These are phyloP conservation scores for Neonectria punicea DNA, from an alignment of 2,329 filamentous ascomycete species.

Conservation along the genomic window DNA sequence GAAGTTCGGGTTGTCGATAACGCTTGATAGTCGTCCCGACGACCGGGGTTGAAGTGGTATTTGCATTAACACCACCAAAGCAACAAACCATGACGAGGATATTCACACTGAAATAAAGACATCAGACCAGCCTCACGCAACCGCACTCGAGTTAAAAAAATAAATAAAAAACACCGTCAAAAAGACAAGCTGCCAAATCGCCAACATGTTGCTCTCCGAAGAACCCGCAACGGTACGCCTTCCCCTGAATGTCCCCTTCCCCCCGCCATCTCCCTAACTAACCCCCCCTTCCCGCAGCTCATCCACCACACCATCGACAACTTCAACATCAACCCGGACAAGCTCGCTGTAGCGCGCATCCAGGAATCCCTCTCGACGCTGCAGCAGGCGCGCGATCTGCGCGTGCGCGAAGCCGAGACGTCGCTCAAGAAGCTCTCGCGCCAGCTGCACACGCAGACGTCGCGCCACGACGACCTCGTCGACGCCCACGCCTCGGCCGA, in stretches of 20 bases:
- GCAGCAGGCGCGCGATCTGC: slow-evolving; percentile 83
- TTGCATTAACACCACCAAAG: slow-evolving; percentile 7
- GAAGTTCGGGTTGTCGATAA: slow-evolving; percentile 29
- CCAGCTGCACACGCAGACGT: slow-evolving; percentile 76
- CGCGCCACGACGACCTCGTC: slow-evolving; percentile 81
- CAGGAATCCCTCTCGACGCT: slow-evolving; percentile 85
- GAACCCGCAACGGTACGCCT: slow-evolving; percentile 83
- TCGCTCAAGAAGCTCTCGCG: slow-evolving; percentile 79
- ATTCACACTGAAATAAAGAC: neutral
- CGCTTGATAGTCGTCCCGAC: slow-evolving; percentile 45
- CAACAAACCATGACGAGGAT: neutral
- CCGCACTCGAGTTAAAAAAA: neutral
- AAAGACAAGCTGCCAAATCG: neutral
- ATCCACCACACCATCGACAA: slow-evolving; percentile 92
- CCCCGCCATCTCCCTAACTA: slow-evolving; percentile 19
- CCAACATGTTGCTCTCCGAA: slow-evolving; percentile 88
- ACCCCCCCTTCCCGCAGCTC: slow-evolving; percentile 63
- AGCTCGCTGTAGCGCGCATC: slow-evolving; percentile 83
- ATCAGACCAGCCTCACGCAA: neutral
- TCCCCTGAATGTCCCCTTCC: neutral
- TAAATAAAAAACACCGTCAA: neutral
- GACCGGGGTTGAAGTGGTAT: slow-evolving; percentile 35
- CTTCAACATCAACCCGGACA: slow-evolving; percentile 95
- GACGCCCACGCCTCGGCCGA: slow-evolving; percentile 78
- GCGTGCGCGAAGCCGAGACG: slow-evolving; percentile 75